Evolutionary conservation across 2,329 filamentous ascomycete genomes (phyloP).

Genomic region (Xylariaceae sp.): DNA sequence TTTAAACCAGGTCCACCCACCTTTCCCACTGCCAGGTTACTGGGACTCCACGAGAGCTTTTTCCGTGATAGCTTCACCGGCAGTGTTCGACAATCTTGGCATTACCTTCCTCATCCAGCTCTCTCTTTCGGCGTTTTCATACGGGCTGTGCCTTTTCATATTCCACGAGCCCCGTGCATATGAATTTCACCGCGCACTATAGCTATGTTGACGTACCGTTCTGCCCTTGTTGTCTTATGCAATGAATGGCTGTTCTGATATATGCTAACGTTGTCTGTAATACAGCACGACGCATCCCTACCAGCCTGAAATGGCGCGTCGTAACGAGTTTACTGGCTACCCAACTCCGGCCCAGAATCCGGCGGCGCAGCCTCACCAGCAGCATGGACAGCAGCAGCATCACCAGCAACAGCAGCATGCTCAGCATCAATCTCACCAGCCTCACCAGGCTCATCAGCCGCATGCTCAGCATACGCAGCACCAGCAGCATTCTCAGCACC

Average conservation of each 20-base stretch:
- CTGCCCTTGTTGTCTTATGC: slow-evolving; percentile 12
- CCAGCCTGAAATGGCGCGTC: slow-evolving; percentile 47
- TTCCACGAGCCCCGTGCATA: background rate
- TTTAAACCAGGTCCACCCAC: slow-evolving; percentile 15
- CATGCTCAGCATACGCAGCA: slow-evolving; percentile 34
- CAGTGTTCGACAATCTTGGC: slow-evolving; percentile 7
- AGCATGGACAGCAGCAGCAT: slow-evolving; percentile 32
- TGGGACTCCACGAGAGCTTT: slow-evolving; percentile 11
- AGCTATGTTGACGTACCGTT: slow-evolving; percentile 21
- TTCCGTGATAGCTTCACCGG: slow-evolving; percentile 22
- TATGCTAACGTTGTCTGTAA: slow-evolving; percentile 35
- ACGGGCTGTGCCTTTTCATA: background rate
- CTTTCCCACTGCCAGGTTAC: slow-evolving; percentile 18
- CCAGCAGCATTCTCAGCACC: slow-evolving; percentile 34
- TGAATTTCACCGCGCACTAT: slow-evolving; percentile 16
- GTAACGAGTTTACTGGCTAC: slow-evolving; percentile 38
- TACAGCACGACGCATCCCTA: slow-evolving; percentile 44
- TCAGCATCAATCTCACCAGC: slow-evolving; percentile 33
- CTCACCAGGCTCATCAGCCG: slow-evolving; percentile 31
- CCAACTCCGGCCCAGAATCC: slow-evolving; percentile 28
- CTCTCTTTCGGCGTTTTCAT: slow-evolving; percentile 1
- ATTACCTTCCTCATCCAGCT: background rate
- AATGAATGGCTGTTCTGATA: slow-evolving; percentile 19
- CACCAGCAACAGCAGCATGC: slow-evolving; percentile 35
- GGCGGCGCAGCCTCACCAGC: slow-evolving; percentile 34